Conservation (phyloP, 345 rosid species). For the Psidium friedrichsthalianum region DNA sequence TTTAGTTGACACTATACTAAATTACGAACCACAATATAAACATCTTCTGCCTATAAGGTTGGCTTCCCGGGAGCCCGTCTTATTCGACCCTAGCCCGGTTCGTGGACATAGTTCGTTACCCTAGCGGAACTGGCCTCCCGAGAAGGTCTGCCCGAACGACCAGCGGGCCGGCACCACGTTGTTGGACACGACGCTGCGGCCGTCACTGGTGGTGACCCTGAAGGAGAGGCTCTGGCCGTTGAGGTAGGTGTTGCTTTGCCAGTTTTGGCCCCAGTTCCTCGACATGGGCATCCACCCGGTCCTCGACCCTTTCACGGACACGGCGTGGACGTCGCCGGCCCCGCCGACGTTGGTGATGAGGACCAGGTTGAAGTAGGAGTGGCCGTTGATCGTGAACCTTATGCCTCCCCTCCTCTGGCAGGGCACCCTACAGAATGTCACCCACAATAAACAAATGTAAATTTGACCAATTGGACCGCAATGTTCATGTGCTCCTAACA, state of each 20-base stretch:
- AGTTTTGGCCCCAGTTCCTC: conserved; percentile 75
- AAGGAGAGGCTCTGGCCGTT: conserved; percentile 63
- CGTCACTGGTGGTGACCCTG: conserved; percentile 58
- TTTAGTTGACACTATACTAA: neutral
- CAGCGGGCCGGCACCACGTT: conserved; percentile 48
- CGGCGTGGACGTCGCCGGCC: conserved; percentile 38
- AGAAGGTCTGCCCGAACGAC: conserved; percentile 66
- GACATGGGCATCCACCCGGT: conserved; percentile 50
- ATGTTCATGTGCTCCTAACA: neutral
- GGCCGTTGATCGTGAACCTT: conserved; percentile 51
- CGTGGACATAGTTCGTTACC: neutral
- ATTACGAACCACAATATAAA: neutral
- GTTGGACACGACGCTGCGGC: conserved; percentile 39
- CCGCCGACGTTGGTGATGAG: conserved; percentile 54
- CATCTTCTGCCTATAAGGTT: neutral
- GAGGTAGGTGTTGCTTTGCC: conserved; percentile 59
- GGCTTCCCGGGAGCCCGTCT: neutral
- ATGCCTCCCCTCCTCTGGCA: conserved; percentile 44
- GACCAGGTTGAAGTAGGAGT: conserved; percentile 48
- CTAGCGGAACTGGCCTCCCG: conserved; percentile 39
- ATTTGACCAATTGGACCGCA: conserved; percentile 22
- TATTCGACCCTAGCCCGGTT: neutral
- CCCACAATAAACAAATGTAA: conserved; percentile 37
- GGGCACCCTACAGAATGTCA: conserved; percentile 41
- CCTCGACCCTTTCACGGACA: conserved; percentile 42